A percentile compares a stretch with the other conserved stretches of the same genome.
Evolutionary conservation across 441 rosid genomes (phyloP).

Genomic region (Brassica hybrid): DNA sequence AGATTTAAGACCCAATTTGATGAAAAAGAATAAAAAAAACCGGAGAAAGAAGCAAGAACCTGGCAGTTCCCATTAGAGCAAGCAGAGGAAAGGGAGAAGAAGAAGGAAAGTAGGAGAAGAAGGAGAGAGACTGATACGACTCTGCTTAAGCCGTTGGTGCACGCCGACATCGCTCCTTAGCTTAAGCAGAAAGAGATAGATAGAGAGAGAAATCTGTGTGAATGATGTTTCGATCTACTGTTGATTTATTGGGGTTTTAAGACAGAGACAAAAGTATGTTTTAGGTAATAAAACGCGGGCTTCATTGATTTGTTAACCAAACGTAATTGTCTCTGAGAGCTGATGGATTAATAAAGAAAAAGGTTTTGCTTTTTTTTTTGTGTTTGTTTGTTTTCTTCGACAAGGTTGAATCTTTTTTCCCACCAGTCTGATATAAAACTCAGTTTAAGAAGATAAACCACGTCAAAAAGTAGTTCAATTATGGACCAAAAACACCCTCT

Average conservation of each 20-base stretch:
- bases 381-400: constrained; percentile 10
- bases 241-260: constrained; percentile 30
- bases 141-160: constrained; percentile 61
- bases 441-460: constrained; percentile 27
- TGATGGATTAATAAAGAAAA: not conserved
- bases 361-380: not conserved
- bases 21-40: constrained; percentile 3
- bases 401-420: constrained; percentile 40
- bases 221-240: constrained; percentile 44
- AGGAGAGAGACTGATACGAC: constrained; percentile 45
- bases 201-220: constrained; percentile 22
- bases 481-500: constrained; percentile 7
- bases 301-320: constrained; percentile 37
- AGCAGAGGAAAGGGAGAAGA: constrained; percentile 48
- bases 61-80: constrained; percentile 68
- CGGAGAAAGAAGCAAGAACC: constrained; percentile 44
- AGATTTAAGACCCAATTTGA: constrained; percentile 38
- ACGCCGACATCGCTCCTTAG: constrained; percentile 61
- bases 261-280: constrained; percentile 44
- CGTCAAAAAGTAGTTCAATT: constrained; percentile 27
- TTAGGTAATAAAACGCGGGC: constrained; percentile 49
- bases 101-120: constrained; percentile 40
- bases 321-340: not conserved
- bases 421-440: constrained; percentile 22
- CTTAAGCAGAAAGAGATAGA: too few relatives aligned